Base-by-base conservation (phyloP, 768 basidiomycete genomes). In the Sistotremastrum niveocremeum region DNA sequence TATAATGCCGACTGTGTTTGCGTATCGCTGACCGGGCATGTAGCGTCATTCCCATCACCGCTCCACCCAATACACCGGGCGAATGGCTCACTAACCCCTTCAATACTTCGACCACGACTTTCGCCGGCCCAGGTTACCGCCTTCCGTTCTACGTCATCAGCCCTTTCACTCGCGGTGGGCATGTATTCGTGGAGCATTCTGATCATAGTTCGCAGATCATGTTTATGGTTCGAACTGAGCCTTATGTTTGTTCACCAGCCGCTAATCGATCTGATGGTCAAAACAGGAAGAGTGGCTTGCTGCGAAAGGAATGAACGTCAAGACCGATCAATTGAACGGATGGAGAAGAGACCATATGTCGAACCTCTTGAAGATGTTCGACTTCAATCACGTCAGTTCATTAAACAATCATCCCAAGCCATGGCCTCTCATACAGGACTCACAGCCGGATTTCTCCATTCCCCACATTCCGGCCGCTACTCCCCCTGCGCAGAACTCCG, bases 271-370 rank as follows among this genome's bases (percentile, higher is more conserved):
- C 31, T 37, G 32, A 34, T 28, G 44, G 12, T 20, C 31, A 7
- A 9, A 39, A 12, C 43, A 48, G 42, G 51, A 52, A 47, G 42
- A 52, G 43, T 52, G 51, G 51, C 29, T 46, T 28, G 45, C 51
- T 12, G 50, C 51, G 20, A 43, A 49, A 28, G 42, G 49, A 41
- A 30, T 29, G 38, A 46, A 46, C 10, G 46, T 51, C 3, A 37
- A 12, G 4, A 51, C 50, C 3, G 42, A 44, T 34, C 46, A 37
- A 11, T 45, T 51, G 11, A 43, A 42, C 12, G 20, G 28, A 37
- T 53, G 52, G 52, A 43, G 52, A 5, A 42, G 52, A 11, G 44
- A 45, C 5, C 46, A 53, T 35, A 53, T 53, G 52, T 46, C 50
- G 7, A 47, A 53, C 30, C 45, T 53, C 9, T 41, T 42, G 4